phyloP scores from a whole-genome alignment of 192 early-diverging fungal genomes.

The Coemansia sp. region DNA sequence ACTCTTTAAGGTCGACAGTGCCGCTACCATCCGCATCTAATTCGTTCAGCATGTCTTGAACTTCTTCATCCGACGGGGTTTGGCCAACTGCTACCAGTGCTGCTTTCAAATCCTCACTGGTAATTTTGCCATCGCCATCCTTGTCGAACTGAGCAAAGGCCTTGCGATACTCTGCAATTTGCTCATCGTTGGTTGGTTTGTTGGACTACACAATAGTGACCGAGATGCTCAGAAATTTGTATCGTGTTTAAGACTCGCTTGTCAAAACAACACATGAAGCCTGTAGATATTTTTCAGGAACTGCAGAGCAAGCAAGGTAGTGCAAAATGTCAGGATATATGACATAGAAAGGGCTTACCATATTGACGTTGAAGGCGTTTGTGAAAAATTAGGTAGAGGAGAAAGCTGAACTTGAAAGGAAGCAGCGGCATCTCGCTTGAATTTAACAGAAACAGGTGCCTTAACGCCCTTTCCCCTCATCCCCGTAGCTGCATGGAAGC shows the following conservation, averaged over 20 bases:
- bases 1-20: conserved; percentile 69
- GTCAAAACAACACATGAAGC: not conserved
- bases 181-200: not conserved
- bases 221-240: not conserved
- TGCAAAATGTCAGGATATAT: not conserved
- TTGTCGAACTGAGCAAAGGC: conserved; percentile 43
- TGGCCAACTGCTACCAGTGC: conserved; percentile 55
- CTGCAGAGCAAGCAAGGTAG: not conserved
- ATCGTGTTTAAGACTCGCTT: not conserved
- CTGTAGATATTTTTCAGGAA: not conserved
- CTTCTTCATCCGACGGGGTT: conserved; percentile 66
- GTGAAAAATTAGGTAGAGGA: not conserved
- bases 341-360: not conserved
- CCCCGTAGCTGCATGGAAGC: not conserved
- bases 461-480: not conserved
- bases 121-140: conserved; percentile 47
- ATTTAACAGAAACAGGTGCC: not conserved
- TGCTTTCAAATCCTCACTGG: conserved; percentile 28
- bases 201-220: not conserved
- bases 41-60: conserved; percentile 71
- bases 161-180: not conserved
- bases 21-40: conserved; percentile 74
- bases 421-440: not conserved
- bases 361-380: not conserved
- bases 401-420: not conserved